A percentile compares a stretch with the other conserved stretches of the same genome.
Evolutionary conservation across 2,329 filamentous ascomycete genomes (phyloP).

Genomic region (Phaeosphaeria sp.): DNA sequence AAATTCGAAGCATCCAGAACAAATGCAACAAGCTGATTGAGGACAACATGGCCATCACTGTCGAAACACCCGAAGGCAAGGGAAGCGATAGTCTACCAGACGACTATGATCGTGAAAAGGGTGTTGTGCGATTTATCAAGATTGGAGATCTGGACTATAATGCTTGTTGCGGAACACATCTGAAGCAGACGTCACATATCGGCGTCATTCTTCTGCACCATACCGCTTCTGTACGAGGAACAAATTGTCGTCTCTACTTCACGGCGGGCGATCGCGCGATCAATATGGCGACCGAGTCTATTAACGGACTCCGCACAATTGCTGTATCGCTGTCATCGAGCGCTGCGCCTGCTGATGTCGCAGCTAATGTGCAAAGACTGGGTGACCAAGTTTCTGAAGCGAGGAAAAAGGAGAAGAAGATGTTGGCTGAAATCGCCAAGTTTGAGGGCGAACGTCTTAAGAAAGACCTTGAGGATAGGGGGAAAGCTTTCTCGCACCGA

Average conservation of each 20-base stretch:
- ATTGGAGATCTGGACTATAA: constrained; percentile 45
- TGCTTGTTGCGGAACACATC: constrained; percentile 44
- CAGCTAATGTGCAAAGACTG: constrained; percentile 30
- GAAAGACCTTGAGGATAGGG: constrained; percentile 15
- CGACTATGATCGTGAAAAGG: constrained; percentile 42
- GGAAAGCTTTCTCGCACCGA: constrained; percentile 32
- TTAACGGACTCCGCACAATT: constrained; percentile 35
- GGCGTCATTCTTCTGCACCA: constrained; percentile 40
- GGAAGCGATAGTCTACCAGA: constrained; percentile 34
- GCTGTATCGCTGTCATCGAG: constrained; percentile 34
- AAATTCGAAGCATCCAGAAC: constrained; percentile 33
- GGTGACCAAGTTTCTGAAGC: constrained; percentile 30
- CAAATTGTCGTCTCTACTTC: constrained; percentile 42
- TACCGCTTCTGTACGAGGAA: constrained; percentile 36
- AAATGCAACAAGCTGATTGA: constrained; percentile 38
- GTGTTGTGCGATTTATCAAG: constrained; percentile 40
- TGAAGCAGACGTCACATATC: constrained; percentile 43
- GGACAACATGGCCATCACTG: constrained; percentile 35
- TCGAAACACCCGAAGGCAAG: constrained; percentile 38
- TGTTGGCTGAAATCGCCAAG: constrained; percentile 35
- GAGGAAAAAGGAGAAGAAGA: constrained; percentile 36
- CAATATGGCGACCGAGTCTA: constrained; percentile 30
- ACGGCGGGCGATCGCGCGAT: constrained; percentile 41
- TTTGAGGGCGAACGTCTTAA: constrained; percentile 37
- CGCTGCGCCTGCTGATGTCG: constrained; percentile 30